Conservation (phyloP, 140 eudicot genomes). For the Ambrosia hybrid region DNA sequence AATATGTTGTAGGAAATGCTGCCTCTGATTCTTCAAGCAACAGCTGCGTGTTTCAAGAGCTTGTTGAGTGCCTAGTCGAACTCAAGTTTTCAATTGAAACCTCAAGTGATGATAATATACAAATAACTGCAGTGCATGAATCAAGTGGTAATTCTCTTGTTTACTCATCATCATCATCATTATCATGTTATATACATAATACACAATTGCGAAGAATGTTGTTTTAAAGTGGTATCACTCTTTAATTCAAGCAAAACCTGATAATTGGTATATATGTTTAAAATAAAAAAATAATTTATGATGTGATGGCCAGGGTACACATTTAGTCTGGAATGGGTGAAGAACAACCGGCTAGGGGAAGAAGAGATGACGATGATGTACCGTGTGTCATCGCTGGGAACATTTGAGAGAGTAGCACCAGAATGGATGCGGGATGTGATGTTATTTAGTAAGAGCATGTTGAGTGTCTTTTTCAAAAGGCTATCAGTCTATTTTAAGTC, state of each 20-base stretch:
- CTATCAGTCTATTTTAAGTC: conserved; percentile 41
- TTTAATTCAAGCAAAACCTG: background rate
- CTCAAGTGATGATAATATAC: conserved; percentile 44
- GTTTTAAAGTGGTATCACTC: no score
- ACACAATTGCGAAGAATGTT: no score
- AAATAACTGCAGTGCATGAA: conserved; percentile 64
- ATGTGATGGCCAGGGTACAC: conserved; percentile 52
- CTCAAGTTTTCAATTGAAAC: conserved; percentile 52
- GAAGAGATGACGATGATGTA: conserved; percentile 54
- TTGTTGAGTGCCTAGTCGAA: conserved; percentile 64
- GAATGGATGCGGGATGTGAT: conserved; percentile 86
- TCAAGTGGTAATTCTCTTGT: conserved; percentile 65
- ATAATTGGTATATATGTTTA: background rate
- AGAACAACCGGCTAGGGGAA: conserved; percentile 39
- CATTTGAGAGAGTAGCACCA: conserved; percentile 82
- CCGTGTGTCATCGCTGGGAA: conserved; percentile 61
- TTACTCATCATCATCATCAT: background rate
- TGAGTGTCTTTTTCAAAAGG: conserved; percentile 54
- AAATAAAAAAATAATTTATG: background rate
- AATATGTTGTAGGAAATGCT: conserved; percentile 20
- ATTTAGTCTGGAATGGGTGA: conserved; percentile 67
- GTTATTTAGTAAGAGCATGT: conserved; percentile 58
- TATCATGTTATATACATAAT: no score
- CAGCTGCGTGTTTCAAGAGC: conserved; percentile 75
- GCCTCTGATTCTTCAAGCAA: conserved; percentile 33